Base-by-base conservation (phyloP, 1,284 basidiomycete genomes). In the Dichomitus squalens region DNA sequence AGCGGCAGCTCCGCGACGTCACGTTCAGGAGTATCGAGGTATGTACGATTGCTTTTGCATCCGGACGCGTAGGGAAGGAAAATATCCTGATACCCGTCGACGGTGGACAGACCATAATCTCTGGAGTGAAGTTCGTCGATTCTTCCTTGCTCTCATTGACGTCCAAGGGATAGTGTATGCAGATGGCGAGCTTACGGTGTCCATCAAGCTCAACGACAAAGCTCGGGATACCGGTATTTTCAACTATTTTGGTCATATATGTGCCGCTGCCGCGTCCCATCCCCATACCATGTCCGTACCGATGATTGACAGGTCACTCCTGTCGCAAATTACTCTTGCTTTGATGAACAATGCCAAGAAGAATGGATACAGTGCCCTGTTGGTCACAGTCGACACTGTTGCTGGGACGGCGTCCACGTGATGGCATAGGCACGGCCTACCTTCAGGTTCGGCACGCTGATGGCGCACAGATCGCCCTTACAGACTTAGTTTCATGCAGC, bases 171-270 rank as follows among this genome's bases (percentile, higher is more conserved):
- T 91, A 50, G 43, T 58, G 11, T 82, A 86, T 64, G 72, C 73
- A 1, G 85, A 89, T 34, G 91, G 80, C 0, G 92, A 94, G 64
- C 72, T 88, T 16, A 87, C 83, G 1, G 76, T 86, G 21, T 81
- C 84, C 12, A 87, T 93, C 62, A 91, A 93, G 68, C 0, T 90
- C 83, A 3, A 72, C 76, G 53, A 87, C 81, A 1, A 90, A 86
- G 83, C 1, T 73, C 79, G 54, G 78, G 83, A 1, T 75, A 83
- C 31, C 77, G 90, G 18, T 93, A 86, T 85, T 94, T 84, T 72
- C 91, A 94, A 70, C 79, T 93, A 5, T 93, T 93, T 70, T 90
- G 87, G 86, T 81, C 46, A 57, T n/a, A n/a, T n/a, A n/a, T n/a
- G n/a, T n/a, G 67, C 47, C 11, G 16, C 27, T 6, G 4, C 12